A percentile compares a stretch with the other conserved stretches of the same genome.
These are phyloP conservation scores for Phytophthora foliorum DNA, from an alignment of 352 stramenopile species.

Conservation along the genomic window DNA sequence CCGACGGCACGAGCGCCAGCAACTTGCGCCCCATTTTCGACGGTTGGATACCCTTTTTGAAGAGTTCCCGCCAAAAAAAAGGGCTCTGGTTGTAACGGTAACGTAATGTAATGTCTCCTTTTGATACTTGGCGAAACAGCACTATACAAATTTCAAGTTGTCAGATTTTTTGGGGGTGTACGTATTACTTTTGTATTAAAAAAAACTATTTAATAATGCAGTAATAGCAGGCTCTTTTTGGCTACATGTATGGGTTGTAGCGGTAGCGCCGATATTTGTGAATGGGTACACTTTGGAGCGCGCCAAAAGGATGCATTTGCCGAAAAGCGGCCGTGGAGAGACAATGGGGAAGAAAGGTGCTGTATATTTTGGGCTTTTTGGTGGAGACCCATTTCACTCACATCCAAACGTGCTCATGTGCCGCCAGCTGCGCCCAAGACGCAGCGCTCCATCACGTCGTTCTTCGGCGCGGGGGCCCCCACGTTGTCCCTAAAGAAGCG, in stretches of 20 bases:
- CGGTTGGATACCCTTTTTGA: background rate
- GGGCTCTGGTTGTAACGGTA: too few species aligned
- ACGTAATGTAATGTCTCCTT: too few species aligned
- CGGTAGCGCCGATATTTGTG: too few species aligned
- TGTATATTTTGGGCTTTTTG: background rate
- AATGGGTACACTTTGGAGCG: slow-evolving; percentile 8
- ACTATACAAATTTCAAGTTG: too few species aligned
- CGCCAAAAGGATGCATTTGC: slow-evolving; percentile 15
- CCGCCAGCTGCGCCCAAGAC: slow-evolving; percentile 34
- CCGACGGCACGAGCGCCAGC: slow-evolving; percentile 59
- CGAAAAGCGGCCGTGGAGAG: background rate
- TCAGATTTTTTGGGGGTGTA: too few species aligned
- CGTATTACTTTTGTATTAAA: too few species aligned
- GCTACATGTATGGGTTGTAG: too few species aligned
- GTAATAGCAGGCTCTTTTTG: too few species aligned
- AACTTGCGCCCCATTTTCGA: slow-evolving; percentile 53
- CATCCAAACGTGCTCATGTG: background rate
- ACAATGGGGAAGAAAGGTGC: slow-evolving; percentile 47
- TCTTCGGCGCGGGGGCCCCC: slow-evolving; percentile 54
- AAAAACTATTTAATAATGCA: too few species aligned
- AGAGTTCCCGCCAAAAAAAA: slow-evolving; percentile 35
- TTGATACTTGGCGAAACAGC: too few species aligned
- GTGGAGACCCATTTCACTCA: background rate
- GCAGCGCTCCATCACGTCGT: slow-evolving; percentile 80
- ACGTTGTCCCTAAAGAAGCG: slow-evolving; percentile 38